Conservation (phyloP, 352 stramenopile genomes). For the Aphanomyces stellatus region DNA sequence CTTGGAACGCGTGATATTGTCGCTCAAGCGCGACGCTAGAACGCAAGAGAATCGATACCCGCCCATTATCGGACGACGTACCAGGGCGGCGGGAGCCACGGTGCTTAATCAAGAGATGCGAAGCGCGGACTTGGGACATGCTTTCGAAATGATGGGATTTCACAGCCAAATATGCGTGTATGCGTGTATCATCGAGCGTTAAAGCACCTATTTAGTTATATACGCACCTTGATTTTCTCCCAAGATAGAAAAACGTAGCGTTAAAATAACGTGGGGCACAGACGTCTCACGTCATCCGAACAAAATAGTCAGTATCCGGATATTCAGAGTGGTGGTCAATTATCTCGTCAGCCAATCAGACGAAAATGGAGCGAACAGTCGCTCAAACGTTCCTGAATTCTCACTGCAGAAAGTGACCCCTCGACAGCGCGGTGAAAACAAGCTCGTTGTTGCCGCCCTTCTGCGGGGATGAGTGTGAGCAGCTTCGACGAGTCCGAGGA, state of each 20-base stretch:
- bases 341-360: no score
- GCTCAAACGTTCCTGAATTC: background rate
- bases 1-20: conserved; percentile 87
- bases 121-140: conserved; percentile 56
- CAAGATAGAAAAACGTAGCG: no score
- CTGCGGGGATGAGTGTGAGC: conserved; percentile 35
- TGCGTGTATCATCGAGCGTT: no score
- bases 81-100: conserved; percentile 76
- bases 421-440: background rate
- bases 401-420: background rate
- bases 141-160: background rate
- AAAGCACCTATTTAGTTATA: no score
- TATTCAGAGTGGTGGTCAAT: no score
- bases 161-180: no score
- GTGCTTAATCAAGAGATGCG: conserved; percentile 95
- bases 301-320: no score
- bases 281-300: no score
- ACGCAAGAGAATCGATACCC: background rate
- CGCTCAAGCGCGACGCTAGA: conserved; percentile 77
- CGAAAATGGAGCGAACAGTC: background rate
- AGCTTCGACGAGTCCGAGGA: conserved; percentile 80
- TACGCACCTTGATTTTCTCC: no score
- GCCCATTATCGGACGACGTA: conserved; percentile 31
- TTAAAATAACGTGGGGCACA: no score
- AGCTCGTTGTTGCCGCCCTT: background rate